Evolutionary conservation across 2,329 filamentous ascomycete genomes (phyloP).

Genomic region (Cordyceps militaris): DNA sequence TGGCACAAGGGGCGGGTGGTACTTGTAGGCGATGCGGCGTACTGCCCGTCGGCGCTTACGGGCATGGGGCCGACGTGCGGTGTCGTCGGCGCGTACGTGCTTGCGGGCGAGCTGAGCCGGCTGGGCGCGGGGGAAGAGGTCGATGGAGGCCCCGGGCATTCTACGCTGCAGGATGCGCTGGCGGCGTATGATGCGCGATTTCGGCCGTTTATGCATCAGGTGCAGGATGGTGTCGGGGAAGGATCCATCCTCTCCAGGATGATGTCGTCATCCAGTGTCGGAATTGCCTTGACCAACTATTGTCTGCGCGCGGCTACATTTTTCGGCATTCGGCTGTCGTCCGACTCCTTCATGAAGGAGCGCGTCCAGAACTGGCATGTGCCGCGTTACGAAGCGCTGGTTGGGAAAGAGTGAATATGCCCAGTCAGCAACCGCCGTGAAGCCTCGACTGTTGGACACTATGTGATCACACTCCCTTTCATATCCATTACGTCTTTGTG

Average conservation of each 20-base stretch:
- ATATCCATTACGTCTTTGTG: too few relatives aligned
- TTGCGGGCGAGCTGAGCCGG: slow-evolving; percentile 45
- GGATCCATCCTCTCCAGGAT: background rate
- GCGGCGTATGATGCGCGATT: slow-evolving; percentile 37
- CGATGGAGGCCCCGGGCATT: background rate
- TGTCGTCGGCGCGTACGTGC: slow-evolving; percentile 45
- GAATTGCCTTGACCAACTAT: background rate
- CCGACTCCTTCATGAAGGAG: slow-evolving; percentile 12
- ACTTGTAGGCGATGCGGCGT: slow-evolving; percentile 48
- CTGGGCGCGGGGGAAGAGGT: background rate
- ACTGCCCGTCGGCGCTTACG: slow-evolving; percentile 39
- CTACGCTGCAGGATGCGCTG: slow-evolving; percentile 26
- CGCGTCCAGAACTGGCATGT: slow-evolving; percentile 8
- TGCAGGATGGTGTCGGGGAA: slow-evolving; percentile 20
- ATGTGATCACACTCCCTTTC: too few relatives aligned
- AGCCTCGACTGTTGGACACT: too few relatives aligned
- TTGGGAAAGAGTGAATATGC: background rate
- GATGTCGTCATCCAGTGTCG: slow-evolving; percentile 10
- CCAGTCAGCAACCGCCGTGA: too few relatives aligned
- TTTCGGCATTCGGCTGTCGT: slow-evolving; percentile 7
- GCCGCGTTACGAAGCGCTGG: slow-evolving; percentile 6
- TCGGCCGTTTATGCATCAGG: slow-evolving; percentile 35
- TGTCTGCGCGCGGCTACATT: slow-evolving; percentile 4
- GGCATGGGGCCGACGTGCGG: slow-evolving; percentile 46
- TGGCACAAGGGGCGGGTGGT: slow-evolving; percentile 42